A percentile compares a stretch with the other conserved stretches of the same genome.
These are phyloP conservation scores for Lumnitzera racemosa DNA, from an alignment of 345 rosid species.

Conservation along the genomic window DNA sequence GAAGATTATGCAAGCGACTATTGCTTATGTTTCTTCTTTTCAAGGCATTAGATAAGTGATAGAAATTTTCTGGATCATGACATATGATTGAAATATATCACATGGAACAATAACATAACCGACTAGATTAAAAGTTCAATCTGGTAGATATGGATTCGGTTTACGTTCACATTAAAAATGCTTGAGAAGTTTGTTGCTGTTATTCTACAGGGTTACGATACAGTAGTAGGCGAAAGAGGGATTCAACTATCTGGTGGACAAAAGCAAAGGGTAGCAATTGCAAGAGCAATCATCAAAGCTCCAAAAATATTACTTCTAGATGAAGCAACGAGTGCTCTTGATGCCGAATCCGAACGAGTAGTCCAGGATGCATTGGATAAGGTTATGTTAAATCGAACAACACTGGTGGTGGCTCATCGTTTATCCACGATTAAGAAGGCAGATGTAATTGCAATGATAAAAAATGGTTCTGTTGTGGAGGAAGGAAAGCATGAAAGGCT, in stretches of 20 bases:
- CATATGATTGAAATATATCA: too few species aligned
- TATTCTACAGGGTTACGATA: constrained; percentile 23
- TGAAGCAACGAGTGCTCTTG: constrained; percentile 31
- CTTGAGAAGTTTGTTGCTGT: too few species aligned
- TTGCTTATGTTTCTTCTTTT: too few species aligned
- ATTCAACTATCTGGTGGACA: constrained; percentile 28
- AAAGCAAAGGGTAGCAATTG: constrained; percentile 30
- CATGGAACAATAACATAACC: too few species aligned
- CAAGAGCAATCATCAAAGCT: constrained; percentile 26
- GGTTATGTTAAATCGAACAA: constrained; percentile 21
- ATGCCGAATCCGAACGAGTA: constrained; percentile 23
- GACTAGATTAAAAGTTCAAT: too few species aligned
- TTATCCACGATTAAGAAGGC: constrained; percentile 20
- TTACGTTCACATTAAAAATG: too few species aligned
- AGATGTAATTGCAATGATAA: constrained; percentile 20
- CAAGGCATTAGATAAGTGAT: too few species aligned
- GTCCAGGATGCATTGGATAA: constrained; percentile 26
- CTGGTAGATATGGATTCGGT: too few species aligned
- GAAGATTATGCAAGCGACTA: too few species aligned
- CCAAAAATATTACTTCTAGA: constrained; percentile 21
- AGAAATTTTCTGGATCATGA: too few species aligned
- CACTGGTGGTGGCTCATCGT: constrained; percentile 25
- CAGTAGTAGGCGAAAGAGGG: constrained; percentile 31
- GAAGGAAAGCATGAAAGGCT: constrained; percentile 24
- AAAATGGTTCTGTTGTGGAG: constrained; percentile 22